phyloP scores from a whole-genome alignment of 1,139 yeast species.

The Kurtzmaniella quercitrusa region DNA sequence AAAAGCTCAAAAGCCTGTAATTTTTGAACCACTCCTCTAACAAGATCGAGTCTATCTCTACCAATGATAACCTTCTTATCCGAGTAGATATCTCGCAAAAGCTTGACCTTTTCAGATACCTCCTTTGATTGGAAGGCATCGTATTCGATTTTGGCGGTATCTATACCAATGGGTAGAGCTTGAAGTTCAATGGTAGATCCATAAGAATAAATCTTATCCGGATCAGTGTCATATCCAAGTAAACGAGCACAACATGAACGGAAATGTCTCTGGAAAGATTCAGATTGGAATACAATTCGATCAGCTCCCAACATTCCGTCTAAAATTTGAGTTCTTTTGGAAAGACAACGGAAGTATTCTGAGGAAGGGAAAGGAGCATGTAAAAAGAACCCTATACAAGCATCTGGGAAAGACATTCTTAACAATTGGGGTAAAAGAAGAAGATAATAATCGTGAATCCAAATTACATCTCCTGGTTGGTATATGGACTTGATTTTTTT shows the following conservation, averaged over 20 bases:
- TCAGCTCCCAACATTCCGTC: constrained; percentile 93
- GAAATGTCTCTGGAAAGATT: constrained; percentile 85
- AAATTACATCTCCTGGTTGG: constrained; percentile 85
- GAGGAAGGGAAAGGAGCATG: constrained; percentile 94
- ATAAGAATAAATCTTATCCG: constrained; percentile 62
- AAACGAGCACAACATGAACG: constrained; percentile 83
- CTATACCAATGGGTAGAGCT: constrained; percentile 84
- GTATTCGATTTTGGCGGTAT: constrained; percentile 57
- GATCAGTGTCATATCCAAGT: constrained; percentile 63
- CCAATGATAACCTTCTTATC: constrained; percentile 79
- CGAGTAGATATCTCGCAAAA: constrained; percentile 63
- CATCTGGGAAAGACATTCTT: constrained; percentile 77
- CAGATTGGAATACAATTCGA: constrained; percentile 80
- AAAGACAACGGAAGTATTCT: constrained; percentile 87
- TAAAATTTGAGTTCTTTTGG: constrained; percentile 74
- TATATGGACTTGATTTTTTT: constrained; percentile 69
- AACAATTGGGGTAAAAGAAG: constrained; percentile 80
- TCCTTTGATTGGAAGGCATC: constrained; percentile 42
- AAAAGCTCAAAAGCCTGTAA: constrained; percentile 79
- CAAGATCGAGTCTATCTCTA: constrained; percentile 75
- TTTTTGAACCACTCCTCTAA: constrained; percentile 80
- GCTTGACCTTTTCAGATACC: constrained; percentile 35
- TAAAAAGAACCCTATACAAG: constrained; percentile 75
- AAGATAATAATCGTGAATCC: constrained; percentile 93
- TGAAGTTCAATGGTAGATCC: constrained; percentile 73